Evolutionary conservation across 179 eudicot genomes (phyloP).

Genomic region (Carnegiea gigantea): DNA sequence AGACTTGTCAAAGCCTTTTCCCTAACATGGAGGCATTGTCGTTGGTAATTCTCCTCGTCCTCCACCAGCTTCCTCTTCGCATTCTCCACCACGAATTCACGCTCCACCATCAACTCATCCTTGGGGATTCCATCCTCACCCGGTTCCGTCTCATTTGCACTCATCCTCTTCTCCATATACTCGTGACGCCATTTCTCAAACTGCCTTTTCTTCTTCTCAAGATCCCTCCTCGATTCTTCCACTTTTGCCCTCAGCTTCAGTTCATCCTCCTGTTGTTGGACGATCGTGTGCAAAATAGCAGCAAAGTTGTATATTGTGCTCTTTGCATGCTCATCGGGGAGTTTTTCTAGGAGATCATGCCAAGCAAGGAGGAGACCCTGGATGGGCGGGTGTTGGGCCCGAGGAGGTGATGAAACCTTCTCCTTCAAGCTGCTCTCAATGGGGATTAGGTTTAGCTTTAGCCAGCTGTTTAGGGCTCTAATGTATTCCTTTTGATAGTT

Average conservation of each 20-base stretch:
- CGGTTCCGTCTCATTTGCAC: slow-evolving; percentile 52
- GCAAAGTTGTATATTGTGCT: slow-evolving; percentile 60
- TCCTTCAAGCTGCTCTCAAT: slow-evolving; percentile 80
- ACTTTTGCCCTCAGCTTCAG: slow-evolving; percentile 53
- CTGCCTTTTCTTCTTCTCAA: slow-evolving; percentile 45
- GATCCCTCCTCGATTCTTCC: slow-evolving; percentile 60
- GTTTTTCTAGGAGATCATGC: slow-evolving; percentile 69
- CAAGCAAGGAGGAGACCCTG: slow-evolving; percentile 65
- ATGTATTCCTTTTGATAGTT: slow-evolving; percentile 63
- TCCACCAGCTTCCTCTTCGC: slow-evolving; percentile 61
- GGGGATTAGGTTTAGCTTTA: slow-evolving; percentile 75
- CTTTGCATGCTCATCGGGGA: slow-evolving; percentile 78
- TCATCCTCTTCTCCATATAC: slow-evolving; percentile 46
- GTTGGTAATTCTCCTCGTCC: slow-evolving; percentile 48
- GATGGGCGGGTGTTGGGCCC: slow-evolving; percentile 66
- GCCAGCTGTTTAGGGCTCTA: slow-evolving; percentile 70
- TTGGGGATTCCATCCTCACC: slow-evolving; percentile 38
- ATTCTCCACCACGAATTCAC: slow-evolving; percentile 40
- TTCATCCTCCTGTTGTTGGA: slow-evolving; percentile 68
- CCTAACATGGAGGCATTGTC: slow-evolving; percentile 62
- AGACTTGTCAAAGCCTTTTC: slow-evolving; percentile 68
- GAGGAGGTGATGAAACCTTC: slow-evolving; percentile 73
- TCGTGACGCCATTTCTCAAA: slow-evolving; percentile 69
- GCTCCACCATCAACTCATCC: slow-evolving; percentile 49
- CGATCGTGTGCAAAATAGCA: slow-evolving; percentile 51